phyloP scores from a whole-genome alignment of 1,139 yeast species.

The Pneumocystis canis region DNA sequence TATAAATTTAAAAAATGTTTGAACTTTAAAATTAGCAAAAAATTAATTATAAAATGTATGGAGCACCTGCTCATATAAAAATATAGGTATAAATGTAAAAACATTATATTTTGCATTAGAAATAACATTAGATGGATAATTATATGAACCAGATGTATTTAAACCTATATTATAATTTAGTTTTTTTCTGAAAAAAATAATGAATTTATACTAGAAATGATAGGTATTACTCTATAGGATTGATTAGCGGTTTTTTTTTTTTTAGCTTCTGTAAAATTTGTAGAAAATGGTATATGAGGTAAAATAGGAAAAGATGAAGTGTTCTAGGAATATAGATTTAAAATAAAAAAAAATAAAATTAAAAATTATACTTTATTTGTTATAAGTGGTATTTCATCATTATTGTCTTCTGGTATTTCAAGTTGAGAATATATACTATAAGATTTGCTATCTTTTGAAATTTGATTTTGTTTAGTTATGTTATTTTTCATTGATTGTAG shows the following conservation, averaged over 20 bases:
- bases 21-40: constrained; percentile 29
- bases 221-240: neutral
- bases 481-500: neutral
- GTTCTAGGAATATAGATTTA: neutral
- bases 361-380: neutral
- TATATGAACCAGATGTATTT: neutral
- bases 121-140: constrained; percentile 62
- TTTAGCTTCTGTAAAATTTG: neutral
- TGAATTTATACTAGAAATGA: neutral
- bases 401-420: neutral
- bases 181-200: neutral
- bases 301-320: neutral
- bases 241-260: neutral
- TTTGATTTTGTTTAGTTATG: neutral
- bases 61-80: constrained; percentile 63
- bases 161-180: neutral
- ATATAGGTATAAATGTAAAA: constrained; percentile 71
- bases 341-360: neutral
- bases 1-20: constrained; percentile 90
- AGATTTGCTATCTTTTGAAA: neutral
- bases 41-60: neutral
- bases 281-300: neutral
- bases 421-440: neutral
- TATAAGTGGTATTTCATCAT: neutral
- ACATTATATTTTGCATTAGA: constrained; percentile 93